Conservation (phyloP, 192 early-diverging fungal species). For the Linderina pennispora region DNA sequence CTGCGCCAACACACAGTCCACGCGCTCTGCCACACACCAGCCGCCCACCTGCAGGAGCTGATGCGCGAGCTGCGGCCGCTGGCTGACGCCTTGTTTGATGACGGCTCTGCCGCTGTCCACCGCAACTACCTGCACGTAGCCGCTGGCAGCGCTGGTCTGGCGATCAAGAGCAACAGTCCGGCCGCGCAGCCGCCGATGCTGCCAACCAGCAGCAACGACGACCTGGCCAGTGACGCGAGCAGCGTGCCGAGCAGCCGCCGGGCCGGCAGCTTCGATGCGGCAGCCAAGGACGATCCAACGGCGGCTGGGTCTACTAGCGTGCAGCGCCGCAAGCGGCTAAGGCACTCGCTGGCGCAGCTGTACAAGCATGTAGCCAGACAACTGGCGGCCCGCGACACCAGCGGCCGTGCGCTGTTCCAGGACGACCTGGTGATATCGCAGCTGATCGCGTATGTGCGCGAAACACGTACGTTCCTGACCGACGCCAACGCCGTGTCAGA, state of each 20-base stretch:
- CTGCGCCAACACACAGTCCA: conserved; percentile 23
- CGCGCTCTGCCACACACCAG: conserved; percentile 32
- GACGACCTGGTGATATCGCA: conserved; percentile 55
- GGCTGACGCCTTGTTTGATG: conserved; percentile 37
- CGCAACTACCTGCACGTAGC: conserved; percentile 41
- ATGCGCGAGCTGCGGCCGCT: conserved; percentile 41
- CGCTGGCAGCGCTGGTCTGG: neutral
- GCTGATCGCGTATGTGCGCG: conserved; percentile 70
- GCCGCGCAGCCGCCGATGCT: conserved; percentile 6
- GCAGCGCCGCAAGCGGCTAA: conserved; percentile 24
- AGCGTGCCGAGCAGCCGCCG: conserved; percentile 9
- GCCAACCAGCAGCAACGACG: conserved; percentile 19
- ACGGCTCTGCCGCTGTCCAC: conserved; percentile 22
- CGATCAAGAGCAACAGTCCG: conserved; percentile 5
- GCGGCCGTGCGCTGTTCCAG: conserved; percentile 37
- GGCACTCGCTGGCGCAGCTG: conserved; percentile 41
- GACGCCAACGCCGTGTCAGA: conserved; percentile 73
- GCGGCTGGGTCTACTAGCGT: conserved; percentile 21
- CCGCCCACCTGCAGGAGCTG: conserved; percentile 26
- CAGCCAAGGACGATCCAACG: conserved; percentile 21
- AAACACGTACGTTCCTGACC: conserved; percentile 68
- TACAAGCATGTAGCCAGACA: conserved; percentile 37
- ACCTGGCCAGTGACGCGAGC: conserved; percentile 21
- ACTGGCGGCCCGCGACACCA: conserved; percentile 47
- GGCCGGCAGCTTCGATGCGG: conserved; percentile 42